phyloP scores from a whole-genome alignment of 345 rosid genomes.

The Ceriops tagal region DNA sequence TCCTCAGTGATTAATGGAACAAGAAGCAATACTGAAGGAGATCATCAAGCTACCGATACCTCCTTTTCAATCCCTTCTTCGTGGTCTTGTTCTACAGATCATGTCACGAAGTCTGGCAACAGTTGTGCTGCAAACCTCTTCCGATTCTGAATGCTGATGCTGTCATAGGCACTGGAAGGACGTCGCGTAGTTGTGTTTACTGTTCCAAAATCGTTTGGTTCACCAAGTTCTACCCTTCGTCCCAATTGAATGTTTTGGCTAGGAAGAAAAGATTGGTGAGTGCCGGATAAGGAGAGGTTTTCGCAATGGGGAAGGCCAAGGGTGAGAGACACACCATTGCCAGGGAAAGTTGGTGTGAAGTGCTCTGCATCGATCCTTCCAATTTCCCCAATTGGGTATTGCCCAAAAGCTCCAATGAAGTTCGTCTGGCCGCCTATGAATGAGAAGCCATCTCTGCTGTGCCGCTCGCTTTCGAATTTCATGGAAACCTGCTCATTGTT shows the following conservation, averaged over 20 bases:
- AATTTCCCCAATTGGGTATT: conserved; percentile 80
- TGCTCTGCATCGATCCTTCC: conserved; percentile 76
- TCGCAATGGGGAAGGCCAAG: conserved; percentile 93
- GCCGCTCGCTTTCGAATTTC: conserved; percentile 59
- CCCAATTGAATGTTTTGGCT: conserved; percentile 74
- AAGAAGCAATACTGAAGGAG: conserved; percentile 32
- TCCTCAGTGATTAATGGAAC: conserved; percentile 11
- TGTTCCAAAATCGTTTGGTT: conserved; percentile 58
- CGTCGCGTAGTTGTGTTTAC: conserved; percentile 47
- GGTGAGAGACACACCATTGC: conserved; percentile 85
- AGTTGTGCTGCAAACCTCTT: conserved; percentile 86
- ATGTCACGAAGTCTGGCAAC: conserved; percentile 88
- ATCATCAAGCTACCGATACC: not conserved
- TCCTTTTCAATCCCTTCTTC: conserved; percentile 2
- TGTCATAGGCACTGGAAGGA: conserved; percentile 61
- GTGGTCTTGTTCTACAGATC: conserved; percentile 11
- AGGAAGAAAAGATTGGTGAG: conserved; percentile 71
- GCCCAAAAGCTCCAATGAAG: conserved; percentile 77
- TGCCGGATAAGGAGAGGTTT: conserved; percentile 65
- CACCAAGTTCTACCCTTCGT: conserved; percentile 66
- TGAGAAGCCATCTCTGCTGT: conserved; percentile 69
- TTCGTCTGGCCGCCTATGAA: conserved; percentile 65
- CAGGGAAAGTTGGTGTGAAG: conserved; percentile 62
- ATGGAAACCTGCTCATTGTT: conserved; percentile 45
- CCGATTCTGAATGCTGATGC: conserved; percentile 71